Evolutionary conservation across 129 eudicot species (phyloP), one percentile per base, ranked within the genome.

Genomic region (Flaveria trinervia): DNA sequence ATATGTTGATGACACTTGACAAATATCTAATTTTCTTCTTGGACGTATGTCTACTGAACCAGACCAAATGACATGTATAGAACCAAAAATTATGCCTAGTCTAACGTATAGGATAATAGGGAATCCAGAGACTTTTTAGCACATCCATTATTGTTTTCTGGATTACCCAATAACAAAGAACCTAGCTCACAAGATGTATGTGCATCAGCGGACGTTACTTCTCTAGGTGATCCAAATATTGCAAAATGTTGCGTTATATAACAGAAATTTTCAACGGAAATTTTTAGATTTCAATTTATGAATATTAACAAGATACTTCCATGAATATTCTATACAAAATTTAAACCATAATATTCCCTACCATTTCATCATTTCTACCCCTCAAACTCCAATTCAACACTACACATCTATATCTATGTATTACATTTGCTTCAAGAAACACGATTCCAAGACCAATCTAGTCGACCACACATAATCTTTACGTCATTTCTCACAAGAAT

Each of bases 261-360:
- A 17, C 28, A 7, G 14, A 56, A 56, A 56, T 7, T 25, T 56
- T 56, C 2, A 18, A 17, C 8, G 57, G 51, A 60, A 43, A 70
- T 17, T 28, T 9, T 16, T 44, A 26, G 39, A 16, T 48, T 71
- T 70, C 50, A 17, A 22, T 46, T 79, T 62, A 45, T 79, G 54
- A 44, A 45, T 70, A 60, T 61, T 23, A 45, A 79, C 54, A 48
- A 1, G 65, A 79, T 16, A 60, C 45, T 60, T 17, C 36, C 61
- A 70, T 78, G 70, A 73, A 51, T 25, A 79, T 50, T 50, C 60
- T 25, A 36, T 36, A 80, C 33, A 55, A 3, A 67, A 72, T 28
- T 66, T 26, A 65, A 45, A 80, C 18, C 20, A 54, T 8, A n/a
- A 13, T 2, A 49, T 16, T 66, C 64, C 64, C 56, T 71, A 56